A percentile compares a stretch with the other conserved stretches of the same genome.
Evolutionary conservation across 2,329 filamentous ascomycete genomes (phyloP).

Genomic region (Diatrype stigma): DNA sequence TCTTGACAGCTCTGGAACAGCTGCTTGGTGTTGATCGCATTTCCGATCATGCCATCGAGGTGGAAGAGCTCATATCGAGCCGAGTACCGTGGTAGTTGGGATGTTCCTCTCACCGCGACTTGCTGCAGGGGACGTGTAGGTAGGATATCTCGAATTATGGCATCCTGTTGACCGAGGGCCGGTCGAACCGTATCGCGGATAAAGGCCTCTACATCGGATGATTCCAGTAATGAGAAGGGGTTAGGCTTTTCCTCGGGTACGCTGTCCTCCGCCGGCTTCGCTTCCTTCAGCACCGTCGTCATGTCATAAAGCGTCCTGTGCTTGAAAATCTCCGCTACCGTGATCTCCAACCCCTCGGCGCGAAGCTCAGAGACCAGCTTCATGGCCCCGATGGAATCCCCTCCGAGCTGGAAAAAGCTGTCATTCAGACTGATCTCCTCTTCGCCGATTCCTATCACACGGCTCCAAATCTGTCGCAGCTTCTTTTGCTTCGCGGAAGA

Average conservation of each 20-base stretch:
- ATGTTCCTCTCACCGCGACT: slow-evolving; percentile 55
- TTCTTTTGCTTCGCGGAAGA: slow-evolving; percentile 39
- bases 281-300: slow-evolving; percentile 44
- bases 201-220: slow-evolving; percentile 37
- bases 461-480: slow-evolving; percentile 45
- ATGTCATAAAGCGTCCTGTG: slow-evolving; percentile 47
- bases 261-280: slow-evolving; percentile 11
- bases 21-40: slow-evolving; percentile 41
- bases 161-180: slow-evolving; percentile 45
- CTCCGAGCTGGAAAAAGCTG: slow-evolving; percentile 58
- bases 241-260: slow-evolving; percentile 24
- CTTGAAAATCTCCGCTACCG: slow-evolving; percentile 53
- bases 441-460: slow-evolving; percentile 39
- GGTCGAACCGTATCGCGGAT: slow-evolving; percentile 45
- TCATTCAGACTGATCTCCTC: slow-evolving; percentile 49
- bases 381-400: slow-evolving; percentile 59
- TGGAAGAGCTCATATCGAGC: slow-evolving; percentile 62
- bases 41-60: slow-evolving; percentile 49
- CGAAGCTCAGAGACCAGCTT: slow-evolving; percentile 54
- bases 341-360: slow-evolving; percentile 42
- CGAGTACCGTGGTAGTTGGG: slow-evolving; percentile 55
- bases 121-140: slow-evolving; percentile 57
- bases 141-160: slow-evolving; percentile 51
- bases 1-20: slow-evolving; percentile 48
- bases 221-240: slow-evolving; percentile 49